Percentiles rank a stretch among this genome's conserved stretches.
phyloP scores from a whole-genome alignment of 2,329 filamentous ascomycete genomes.

The Parascedosporium putredinis region DNA sequence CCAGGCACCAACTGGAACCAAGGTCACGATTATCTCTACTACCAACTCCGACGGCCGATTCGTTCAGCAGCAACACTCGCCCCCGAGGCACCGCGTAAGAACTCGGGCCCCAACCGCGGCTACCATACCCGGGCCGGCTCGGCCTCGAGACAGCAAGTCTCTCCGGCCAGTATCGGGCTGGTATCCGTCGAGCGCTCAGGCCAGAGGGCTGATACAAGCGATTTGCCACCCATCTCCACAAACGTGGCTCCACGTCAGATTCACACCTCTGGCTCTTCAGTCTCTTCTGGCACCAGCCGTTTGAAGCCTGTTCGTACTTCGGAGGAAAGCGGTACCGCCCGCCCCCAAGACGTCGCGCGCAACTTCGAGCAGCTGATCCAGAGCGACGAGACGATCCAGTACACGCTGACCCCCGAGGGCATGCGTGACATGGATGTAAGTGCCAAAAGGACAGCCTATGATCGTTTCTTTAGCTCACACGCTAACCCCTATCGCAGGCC shows the following conservation, averaged over 20 bases:
- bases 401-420: conserved; percentile 68
- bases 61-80: conserved; percentile 21
- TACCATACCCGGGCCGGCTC: conserved; percentile 1
- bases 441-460: conserved; percentile 15
- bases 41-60: conserved; percentile 20
- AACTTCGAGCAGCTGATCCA: conserved; percentile 73
- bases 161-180: conserved; percentile 22
- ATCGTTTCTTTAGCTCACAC: not conserved
- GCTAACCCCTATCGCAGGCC: not conserved
- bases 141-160: conserved; percentile 7
- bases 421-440: conserved; percentile 68
- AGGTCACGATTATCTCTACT: conserved; percentile 23
- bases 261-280: conserved; percentile 40
- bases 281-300: conserved; percentile 38
- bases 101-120: conserved; percentile 11
- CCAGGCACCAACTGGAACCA: conserved; percentile 18
- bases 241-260: conserved; percentile 21
- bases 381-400: conserved; percentile 73
- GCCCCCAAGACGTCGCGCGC: conserved; percentile 48
- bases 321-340: conserved; percentile 40
- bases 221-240: not conserved
- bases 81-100: conserved; percentile 23
- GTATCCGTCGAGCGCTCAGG: conserved; percentile 26
- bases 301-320: conserved; percentile 45
- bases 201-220: not conserved